phyloP scores from a whole-genome alignment of 2,329 filamentous ascomycete genomes.

The Ophiostoma tasmaniense region DNA sequence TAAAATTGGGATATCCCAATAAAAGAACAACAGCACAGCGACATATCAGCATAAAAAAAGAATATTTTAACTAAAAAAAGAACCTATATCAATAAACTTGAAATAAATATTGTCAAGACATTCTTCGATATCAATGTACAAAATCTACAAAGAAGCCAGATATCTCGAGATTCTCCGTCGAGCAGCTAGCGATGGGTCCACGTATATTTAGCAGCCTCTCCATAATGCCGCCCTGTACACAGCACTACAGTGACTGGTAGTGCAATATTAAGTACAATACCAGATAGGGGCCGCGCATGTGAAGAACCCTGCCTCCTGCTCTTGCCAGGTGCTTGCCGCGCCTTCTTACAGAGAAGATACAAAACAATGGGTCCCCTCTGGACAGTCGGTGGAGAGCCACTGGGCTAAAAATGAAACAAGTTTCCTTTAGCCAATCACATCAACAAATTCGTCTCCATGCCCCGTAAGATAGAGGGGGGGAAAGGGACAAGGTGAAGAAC shows the following conservation, averaged over 20 bases:
- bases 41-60: too few relatives aligned
- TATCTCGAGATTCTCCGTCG: too few relatives aligned
- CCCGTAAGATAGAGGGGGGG: background rate
- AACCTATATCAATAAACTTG: too few relatives aligned
- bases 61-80: too few relatives aligned
- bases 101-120: too few relatives aligned
- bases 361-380: slow-evolving; percentile 1
- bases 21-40: too few relatives aligned
- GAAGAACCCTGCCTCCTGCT: background rate
- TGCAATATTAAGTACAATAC: too few relatives aligned
- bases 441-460: slow-evolving; percentile 8
- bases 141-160: background rate
- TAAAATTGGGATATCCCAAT: too few relatives aligned
- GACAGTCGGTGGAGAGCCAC: slow-evolving; percentile 1
- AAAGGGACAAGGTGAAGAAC: background rate
- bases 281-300: slow-evolving; percentile 7
- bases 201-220: background rate
- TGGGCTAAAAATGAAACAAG: slow-evolving; percentile 10
- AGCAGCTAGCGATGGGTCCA: background rate
- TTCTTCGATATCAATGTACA: too few relatives aligned
- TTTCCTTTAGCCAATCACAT: slow-evolving; percentile 1
- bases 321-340: too few relatives aligned
- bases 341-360: background rate
- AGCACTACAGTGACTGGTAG: too few relatives aligned
- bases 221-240: background rate